Evolutionary conservation across 2,329 filamentous ascomycete genomes (phyloP).

Genomic region (Trichoderma hamatum): DNA sequence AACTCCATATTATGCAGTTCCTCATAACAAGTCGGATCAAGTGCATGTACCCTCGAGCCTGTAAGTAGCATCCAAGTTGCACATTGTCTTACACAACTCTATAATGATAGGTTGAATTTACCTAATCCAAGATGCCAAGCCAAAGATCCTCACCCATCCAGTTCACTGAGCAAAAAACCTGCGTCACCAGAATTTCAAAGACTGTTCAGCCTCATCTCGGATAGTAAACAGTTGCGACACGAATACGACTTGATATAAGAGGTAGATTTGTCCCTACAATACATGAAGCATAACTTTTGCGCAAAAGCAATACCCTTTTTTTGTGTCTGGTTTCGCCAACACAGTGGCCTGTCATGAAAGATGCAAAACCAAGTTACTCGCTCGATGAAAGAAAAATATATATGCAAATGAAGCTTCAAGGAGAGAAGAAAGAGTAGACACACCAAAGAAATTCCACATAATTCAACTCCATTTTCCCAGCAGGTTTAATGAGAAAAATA

Average conservation of each 20-base stretch:
- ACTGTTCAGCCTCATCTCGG: background rate
- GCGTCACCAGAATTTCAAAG: background rate
- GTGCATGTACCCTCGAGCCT: background rate
- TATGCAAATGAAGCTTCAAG: background rate
- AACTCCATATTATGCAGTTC: background rate
- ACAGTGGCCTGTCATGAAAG: background rate
- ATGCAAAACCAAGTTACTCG: background rate
- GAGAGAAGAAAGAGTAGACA: background rate
- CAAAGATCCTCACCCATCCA: background rate
- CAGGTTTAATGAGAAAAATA: constrained; percentile 31
- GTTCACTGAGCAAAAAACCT: background rate
- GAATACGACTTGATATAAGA: background rate
- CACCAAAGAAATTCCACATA: background rate
- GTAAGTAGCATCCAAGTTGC: background rate
- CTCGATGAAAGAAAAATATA: background rate
- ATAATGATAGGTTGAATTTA: background rate
- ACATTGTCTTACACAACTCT: background rate
- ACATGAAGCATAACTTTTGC: background rate
- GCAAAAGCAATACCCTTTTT: background rate
- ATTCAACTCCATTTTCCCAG: constrained; percentile 23
- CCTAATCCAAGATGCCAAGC: background rate
- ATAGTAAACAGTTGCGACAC: background rate
- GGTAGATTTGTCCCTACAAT: background rate
- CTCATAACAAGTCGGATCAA: background rate
- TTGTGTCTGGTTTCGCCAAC: background rate